Base-by-base conservation (phyloP, 192 early-diverging fungal species). In the Backusella tuberculispora region DNA sequence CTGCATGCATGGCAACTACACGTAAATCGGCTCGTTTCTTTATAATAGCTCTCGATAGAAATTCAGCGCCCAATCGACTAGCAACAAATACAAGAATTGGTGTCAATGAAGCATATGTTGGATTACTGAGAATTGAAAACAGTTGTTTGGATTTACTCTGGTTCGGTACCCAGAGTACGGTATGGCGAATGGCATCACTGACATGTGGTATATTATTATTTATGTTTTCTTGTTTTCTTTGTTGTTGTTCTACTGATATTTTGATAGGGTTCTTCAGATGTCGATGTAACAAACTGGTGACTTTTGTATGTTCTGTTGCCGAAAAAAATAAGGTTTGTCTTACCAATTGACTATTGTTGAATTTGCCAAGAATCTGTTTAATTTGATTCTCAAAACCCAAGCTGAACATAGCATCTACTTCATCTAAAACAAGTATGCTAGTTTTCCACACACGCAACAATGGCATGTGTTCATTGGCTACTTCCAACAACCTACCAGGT, bases 391-490 rank as follows among this genome's bases (percentile, higher is more conserved):
- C 78, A 63, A 89, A 89, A 38, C 88, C 88, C 48, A 89, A 65
- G 41, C 84, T 84, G 66, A 89, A 82, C 86, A 89, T 89, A 44
- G 85, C 75, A 63, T 89, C 88, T 13, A 84, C 88, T 66, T 89
- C 88, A 45, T 89, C 88, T 29, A 89, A 34, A 3, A 89, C 85
- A 6, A 89, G 56, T 69, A 85, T 84, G 40, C 78, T 83, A 26
- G 85, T 72, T 34, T 77, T 83, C 34, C 77, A 83, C 21, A 85
- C 76, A 10, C 65, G 45, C 9, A 87, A 48, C 24, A 78, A 76
- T 6, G 67, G 19, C 10, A 72, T 37, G 46, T 85, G 80, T 34
- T 78, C 73, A 10, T 75, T 78, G 5, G 84, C 41, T 15, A 87
- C 77, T 13, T 87, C 86, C 5, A 87, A 38, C 41, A 90, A 45